Evolutionary conservation across 768 basidiomycete species (phyloP).

Genomic region (Lactifluus pinguis): DNA sequence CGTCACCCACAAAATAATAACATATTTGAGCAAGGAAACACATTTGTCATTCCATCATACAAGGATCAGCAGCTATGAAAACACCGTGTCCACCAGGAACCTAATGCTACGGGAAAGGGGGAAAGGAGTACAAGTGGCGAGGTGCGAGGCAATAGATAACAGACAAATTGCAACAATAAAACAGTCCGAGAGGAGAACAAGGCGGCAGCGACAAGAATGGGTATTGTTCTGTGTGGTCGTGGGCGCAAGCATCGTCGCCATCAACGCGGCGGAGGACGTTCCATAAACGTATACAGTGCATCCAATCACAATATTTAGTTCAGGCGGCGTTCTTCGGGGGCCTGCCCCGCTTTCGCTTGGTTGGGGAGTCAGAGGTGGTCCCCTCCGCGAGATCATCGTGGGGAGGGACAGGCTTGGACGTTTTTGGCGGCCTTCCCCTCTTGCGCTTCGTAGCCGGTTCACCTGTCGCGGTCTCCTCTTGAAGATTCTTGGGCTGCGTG

Average conservation of each 20-base stretch:
- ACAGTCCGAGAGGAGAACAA: slow-evolving; percentile 19
- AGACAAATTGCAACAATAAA: slow-evolving; percentile 17
- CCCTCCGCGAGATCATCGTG: slow-evolving; percentile 31
- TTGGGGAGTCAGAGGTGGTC: slow-evolving; percentile 38
- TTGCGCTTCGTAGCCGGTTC: slow-evolving; percentile 45
- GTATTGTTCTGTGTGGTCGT: slow-evolving; percentile 29
- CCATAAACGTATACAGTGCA: slow-evolving; percentile 26
- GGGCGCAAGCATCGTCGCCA: slow-evolving; percentile 21
- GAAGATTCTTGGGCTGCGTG: slow-evolving; percentile 28
- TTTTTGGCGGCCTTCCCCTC: slow-evolving; percentile 70
- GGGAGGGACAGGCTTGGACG: slow-evolving; percentile 39
- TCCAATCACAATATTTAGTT: slow-evolving; percentile 20
- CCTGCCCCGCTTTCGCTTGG: slow-evolving; percentile 66
- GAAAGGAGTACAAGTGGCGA: slow-evolving; percentile 15
- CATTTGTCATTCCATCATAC: slow-evolving; percentile 19
- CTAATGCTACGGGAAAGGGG: slow-evolving; percentile 18
- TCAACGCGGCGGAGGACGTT: slow-evolving; percentile 19
- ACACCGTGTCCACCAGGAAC: slow-evolving; percentile 20
- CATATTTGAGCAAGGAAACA: not conserved
- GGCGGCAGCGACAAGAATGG: slow-evolving; percentile 29
- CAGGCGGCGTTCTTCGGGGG: slow-evolving; percentile 38
- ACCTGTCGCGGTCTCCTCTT: slow-evolving; percentile 33
- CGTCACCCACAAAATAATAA: not conserved
- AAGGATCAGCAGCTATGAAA: slow-evolving; percentile 20
- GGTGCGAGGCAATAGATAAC: slow-evolving; percentile 15